These are phyloP conservation scores for Syzygium malaccense DNA, from an alignment of 441 rosid species.

Conservation along the genomic window DNA sequence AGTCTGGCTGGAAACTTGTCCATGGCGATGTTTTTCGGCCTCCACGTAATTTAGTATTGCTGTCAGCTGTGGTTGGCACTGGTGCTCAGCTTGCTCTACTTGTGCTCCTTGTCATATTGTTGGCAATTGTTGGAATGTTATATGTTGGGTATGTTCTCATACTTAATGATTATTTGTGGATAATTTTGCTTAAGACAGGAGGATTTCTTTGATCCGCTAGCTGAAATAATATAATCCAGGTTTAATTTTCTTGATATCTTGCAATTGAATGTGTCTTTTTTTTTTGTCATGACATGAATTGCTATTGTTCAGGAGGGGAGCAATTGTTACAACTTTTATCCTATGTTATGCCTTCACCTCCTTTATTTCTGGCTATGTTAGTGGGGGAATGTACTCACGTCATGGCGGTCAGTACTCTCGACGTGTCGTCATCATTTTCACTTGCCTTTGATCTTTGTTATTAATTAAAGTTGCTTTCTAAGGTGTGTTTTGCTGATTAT, in stretches of 20 bases:
- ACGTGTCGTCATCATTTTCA: background rate
- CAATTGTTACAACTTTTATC: constrained; percentile 95
- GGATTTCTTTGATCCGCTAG: background rate
- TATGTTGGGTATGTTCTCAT: constrained; percentile 73
- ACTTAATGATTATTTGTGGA: background rate
- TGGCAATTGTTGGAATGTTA: constrained; percentile 90
- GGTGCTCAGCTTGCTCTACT: constrained; percentile 95
- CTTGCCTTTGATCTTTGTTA: background rate
- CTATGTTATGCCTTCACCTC: constrained; percentile 97
- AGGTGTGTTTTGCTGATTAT: background rate
- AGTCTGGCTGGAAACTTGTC: constrained; percentile 98
- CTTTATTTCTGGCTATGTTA: constrained; percentile 95
- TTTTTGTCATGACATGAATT: background rate
- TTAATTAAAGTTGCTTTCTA: background rate
- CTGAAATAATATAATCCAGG: background rate
- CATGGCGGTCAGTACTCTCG: constrained; percentile 65
- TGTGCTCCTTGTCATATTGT: constrained; percentile 88
- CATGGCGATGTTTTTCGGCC: constrained; percentile 97
- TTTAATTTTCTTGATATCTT: background rate
- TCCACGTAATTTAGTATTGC: constrained; percentile 54
- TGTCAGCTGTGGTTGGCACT: constrained; percentile 94
- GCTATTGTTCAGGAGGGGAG: constrained; percentile 82
- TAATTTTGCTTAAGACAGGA: background rate
- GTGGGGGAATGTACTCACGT: constrained; percentile 99
- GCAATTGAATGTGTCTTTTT: background rate